Evolutionary conservation across 148 eudicot genomes (phyloP), one percentile per base, ranked within the genome.

Genomic region (Oxyria digyna): DNA sequence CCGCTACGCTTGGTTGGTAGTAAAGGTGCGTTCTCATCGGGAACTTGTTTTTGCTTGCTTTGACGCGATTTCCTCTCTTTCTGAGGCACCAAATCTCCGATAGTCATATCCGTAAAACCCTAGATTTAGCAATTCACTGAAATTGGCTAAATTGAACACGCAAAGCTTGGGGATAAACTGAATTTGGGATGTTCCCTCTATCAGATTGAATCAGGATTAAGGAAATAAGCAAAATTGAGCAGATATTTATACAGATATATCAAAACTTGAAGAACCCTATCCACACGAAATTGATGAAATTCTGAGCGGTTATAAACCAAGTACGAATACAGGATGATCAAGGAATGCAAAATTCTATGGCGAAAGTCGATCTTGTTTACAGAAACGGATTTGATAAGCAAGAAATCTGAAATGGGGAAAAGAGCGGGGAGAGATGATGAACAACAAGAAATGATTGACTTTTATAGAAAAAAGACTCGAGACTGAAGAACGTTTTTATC

Each of bases 1-100:
- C 70, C 74, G 18, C 69, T 74, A 21, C 38, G 62, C 45, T 86
- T 86, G 21, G 72, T 84, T 59, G 87, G 81, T 20, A 72, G 49
- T 62, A 87, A 72, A 1, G 89, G 83, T 9, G 80, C 75, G 67
- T 78, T 84, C 38, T 80, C 82, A 43, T 78, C 76, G 18, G 50
- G 63, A 20, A 69, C 62, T 80, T 76, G 71, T 70, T 74, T 78
- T 80, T 76, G 71, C 72, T 74, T 78, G 67, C 23, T 46, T 71
- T 76, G 76, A 43, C 73, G 73, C 55, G 80, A 42, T 70, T 72
- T 74, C 37, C 74, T 77, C 62, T 59, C 74, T 45, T 65, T 77
- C 29, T 37, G 71, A 0, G 73, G 69, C 31, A 52, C 65, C 41
- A 69, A 69, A 10, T 74, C 52, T 13, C 42, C 77, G 45, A 71